Evolutionary conservation across 192 early-diverging fungal genomes (phyloP), one percentile per base, ranked within the genome.

Genomic region (Linnemannia elongata): DNA sequence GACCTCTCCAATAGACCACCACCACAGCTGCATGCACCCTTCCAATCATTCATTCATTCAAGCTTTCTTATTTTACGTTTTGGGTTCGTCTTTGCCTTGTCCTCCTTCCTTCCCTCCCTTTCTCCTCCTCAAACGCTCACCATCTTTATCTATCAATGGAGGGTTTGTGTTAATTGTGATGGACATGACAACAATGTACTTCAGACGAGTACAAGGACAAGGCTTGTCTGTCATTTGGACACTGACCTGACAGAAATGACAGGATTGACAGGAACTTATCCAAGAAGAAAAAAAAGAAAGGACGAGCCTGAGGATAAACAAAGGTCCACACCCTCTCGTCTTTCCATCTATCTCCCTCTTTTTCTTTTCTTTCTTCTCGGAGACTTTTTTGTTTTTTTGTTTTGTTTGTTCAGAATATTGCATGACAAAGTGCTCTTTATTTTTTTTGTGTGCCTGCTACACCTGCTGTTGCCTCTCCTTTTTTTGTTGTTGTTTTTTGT

Each of bases 311-410:
- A 41, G 35, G 39, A 42, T 41, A 41, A 71, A 71, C 18, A 71
- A 42, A 24, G 69, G 38, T 41, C 69, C 18, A 71, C 18, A 18
- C 18, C 38, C 17, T 15, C 69, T 41, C 69, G 12, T 71, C 38
- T 33, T 35, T 71, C 36, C 69, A 41, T 42, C 60, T 2, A 15
- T 66, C 60, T 63, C 9, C 27, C 24, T 57, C 9, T 57, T 57
- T 33, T 57, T 7, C 6, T 57, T 57, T 9, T 57, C 54, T 20
- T 39, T 39, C 60, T 33, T 42, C 7, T 71, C 69, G 69, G 69
- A 71, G 69, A 42, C 69, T 71, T 71, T 42, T 71, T 71, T 69
- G 12, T 69, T 70, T 38, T 70, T 71, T 38, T 71, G 69, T 71
- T 71, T 38, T 39, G 36, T 42, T 41, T 20, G 6, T 38, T 24